Evolutionary conservation across 2,329 filamentous ascomycete genomes (phyloP).

Genomic region (Pezicula carpinea): DNA sequence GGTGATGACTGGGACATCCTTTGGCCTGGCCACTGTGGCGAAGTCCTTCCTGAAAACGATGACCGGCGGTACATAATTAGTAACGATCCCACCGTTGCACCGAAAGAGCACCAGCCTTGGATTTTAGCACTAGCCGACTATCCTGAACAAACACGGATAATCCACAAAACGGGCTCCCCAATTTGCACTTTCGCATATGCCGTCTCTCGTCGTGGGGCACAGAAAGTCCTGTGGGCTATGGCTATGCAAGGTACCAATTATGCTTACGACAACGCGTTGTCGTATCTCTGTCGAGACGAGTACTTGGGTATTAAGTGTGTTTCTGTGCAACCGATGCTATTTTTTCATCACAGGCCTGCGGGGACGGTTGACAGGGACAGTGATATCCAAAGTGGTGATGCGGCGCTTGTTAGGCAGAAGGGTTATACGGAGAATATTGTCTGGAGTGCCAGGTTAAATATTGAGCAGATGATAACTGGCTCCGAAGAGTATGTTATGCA

Average conservation of each 20-base stretch:
- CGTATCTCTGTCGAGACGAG: constrained; percentile 27
- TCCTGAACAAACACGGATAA: constrained; percentile 18
- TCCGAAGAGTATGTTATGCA: neutral
- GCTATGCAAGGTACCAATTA: constrained; percentile 31
- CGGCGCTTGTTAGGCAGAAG: constrained; percentile 21
- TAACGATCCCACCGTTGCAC: constrained; percentile 23
- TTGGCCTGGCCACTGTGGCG: constrained; percentile 32
- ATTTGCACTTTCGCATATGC: constrained; percentile 33
- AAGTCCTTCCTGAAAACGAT: constrained; percentile 14
- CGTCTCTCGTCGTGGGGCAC: constrained; percentile 26
- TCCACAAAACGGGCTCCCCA: constrained; percentile 23
- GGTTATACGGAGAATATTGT: constrained; percentile 30
- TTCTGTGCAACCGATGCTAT: constrained; percentile 30
- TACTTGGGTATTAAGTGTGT: constrained; percentile 27
- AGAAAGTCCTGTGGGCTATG: constrained; percentile 59
- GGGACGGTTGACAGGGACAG: constrained; percentile 26
- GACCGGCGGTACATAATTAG: constrained; percentile 16
- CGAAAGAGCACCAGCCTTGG: constrained; percentile 6
- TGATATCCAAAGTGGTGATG: constrained; percentile 25
- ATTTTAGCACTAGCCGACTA: constrained; percentile 9
- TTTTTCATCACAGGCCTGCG: constrained; percentile 31
- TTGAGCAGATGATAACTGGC: constrained; percentile 23
- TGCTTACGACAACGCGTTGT: constrained; percentile 30
- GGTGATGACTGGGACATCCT: constrained; percentile 34
- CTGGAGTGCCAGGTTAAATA: constrained; percentile 30